Conservation (phyloP, 129 eudicot species). For the Silybum marianum region DNA sequence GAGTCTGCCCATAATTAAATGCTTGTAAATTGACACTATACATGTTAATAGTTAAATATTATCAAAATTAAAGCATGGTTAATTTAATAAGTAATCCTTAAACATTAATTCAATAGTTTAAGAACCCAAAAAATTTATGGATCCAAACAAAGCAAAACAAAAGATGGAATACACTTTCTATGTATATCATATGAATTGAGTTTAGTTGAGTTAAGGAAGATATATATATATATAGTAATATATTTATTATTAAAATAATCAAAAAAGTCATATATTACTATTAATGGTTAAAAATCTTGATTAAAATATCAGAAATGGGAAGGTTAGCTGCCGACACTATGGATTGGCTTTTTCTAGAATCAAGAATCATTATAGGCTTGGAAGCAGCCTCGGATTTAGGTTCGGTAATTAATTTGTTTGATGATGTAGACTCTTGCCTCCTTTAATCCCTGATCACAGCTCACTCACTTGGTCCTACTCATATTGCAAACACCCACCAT, state of each 20-base stretch:
- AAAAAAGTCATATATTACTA: background rate
- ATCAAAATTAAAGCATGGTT: background rate
- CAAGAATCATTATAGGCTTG: conserved; percentile 44
- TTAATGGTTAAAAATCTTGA: background rate
- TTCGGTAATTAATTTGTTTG: conserved; percentile 35
- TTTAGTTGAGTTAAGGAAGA: no score
- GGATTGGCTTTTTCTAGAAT: conserved; percentile 10
- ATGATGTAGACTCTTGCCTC: conserved; percentile 24
- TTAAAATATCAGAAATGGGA: background rate
- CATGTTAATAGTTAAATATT: no score
- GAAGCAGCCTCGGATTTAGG: conserved; percentile 39
- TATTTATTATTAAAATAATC: background rate
- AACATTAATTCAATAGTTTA: background rate
- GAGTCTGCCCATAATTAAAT: no score
- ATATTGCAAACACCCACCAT: conserved; percentile 24
- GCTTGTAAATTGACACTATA: no score
- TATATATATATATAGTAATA: background rate
- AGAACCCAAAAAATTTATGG: background rate
- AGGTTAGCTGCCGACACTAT: conserved; percentile 59
- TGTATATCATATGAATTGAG: no score
- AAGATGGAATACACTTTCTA: background rate
- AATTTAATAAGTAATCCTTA: background rate
- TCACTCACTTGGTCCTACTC: conserved; percentile 32
- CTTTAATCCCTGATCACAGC: conserved; percentile 31
- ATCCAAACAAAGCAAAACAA: no score